Conservation (phyloP, 108 stramenopile species). For the Nitzschia inconspicua region DNA sequence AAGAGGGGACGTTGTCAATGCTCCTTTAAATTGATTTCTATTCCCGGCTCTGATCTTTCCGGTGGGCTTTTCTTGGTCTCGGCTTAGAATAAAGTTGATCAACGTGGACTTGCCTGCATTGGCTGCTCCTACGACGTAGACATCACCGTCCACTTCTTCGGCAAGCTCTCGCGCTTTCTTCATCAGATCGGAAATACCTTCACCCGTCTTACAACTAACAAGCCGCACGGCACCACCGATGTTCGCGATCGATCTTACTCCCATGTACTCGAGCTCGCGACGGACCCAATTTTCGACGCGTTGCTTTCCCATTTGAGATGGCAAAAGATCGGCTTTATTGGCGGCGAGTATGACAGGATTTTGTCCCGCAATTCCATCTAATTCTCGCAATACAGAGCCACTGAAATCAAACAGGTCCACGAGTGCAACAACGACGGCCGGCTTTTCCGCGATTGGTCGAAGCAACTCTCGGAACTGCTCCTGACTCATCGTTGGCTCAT, state of each 20-base stretch:
- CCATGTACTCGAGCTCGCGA: conserved; percentile 82
- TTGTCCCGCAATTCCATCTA: conserved; percentile 88
- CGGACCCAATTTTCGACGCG: conserved; percentile 87
- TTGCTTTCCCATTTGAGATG: conserved; percentile 73
- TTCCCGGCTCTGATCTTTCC: conserved; percentile 62
- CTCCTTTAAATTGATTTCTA: conserved; percentile 66
- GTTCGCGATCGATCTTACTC: conserved; percentile 80
- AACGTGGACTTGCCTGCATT: conserved; percentile 90
- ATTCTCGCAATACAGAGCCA: conserved; percentile 81
- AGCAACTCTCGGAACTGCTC: conserved; percentile 76
- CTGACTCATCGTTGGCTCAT: conserved; percentile 80
- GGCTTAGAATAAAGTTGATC: conserved; percentile 71
- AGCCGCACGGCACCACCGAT: conserved; percentile 83
- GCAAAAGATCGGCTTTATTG: conserved; percentile 87
- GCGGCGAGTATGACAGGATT: conserved; percentile 88
- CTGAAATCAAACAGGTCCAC: conserved; percentile 90
- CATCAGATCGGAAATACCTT: conserved; percentile 71
- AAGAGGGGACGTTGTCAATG: conserved; percentile 78
- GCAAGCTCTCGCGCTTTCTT: conserved; percentile 71
- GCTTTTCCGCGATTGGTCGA: conserved; percentile 60
- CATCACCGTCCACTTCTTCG: conserved; percentile 76
- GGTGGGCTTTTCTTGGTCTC: conserved; percentile 25
- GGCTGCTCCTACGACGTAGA: conserved; percentile 88
- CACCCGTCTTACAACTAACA: conserved; percentile 84
- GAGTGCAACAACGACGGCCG: conserved; percentile 78